Conservation (phyloP, 495 filamentous ascomycete species). For the Neurospora sp. region DNA sequence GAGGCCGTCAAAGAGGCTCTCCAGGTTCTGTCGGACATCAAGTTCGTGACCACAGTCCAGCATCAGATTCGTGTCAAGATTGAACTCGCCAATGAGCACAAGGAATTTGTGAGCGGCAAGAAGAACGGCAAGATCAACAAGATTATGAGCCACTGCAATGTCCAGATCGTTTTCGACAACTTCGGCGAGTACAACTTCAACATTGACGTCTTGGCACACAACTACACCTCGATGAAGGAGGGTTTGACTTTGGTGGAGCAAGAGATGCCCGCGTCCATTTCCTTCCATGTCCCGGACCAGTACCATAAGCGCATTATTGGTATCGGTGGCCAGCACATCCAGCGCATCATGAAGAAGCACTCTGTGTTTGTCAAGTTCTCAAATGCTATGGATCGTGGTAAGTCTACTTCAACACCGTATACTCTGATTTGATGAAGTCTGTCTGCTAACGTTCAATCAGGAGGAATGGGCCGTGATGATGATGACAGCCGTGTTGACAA, state of each 20-base stretch:
- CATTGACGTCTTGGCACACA: constrained; percentile 87
- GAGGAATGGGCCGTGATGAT: constrained; percentile 80
- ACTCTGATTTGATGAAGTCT: neutral
- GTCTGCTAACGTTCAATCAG: neutral
- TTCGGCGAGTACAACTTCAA: constrained; percentile 99
- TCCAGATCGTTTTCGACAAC: constrained; percentile 97
- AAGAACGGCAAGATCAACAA: constrained; percentile 99
- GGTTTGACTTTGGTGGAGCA: constrained; percentile 90
- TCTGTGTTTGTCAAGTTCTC: constrained; percentile 99
- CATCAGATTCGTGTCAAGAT: constrained; percentile 96
- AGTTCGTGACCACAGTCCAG: constrained; percentile 74
- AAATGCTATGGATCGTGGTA: constrained; percentile 90
- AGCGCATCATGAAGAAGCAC: constrained; percentile 99
- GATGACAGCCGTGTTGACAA: constrained; percentile 99
- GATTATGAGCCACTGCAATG: constrained; percentile 98
- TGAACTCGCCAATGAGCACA: constrained; percentile 97
- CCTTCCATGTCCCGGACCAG: constrained; percentile 98
- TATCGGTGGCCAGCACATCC: constrained; percentile 96
- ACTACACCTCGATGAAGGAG: constrained; percentile 85
- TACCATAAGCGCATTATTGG: constrained; percentile 99
- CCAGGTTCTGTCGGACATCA: constrained; percentile 83
- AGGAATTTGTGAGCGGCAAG: constrained; percentile 98
- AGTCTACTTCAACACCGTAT: neutral
- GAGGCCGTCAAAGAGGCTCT: constrained; percentile 91
- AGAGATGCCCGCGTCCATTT: constrained; percentile 98